These are phyloP conservation scores for Reutealis trisperma DNA, from an alignment of 345 rosid species.

Conservation along the genomic window DNA sequence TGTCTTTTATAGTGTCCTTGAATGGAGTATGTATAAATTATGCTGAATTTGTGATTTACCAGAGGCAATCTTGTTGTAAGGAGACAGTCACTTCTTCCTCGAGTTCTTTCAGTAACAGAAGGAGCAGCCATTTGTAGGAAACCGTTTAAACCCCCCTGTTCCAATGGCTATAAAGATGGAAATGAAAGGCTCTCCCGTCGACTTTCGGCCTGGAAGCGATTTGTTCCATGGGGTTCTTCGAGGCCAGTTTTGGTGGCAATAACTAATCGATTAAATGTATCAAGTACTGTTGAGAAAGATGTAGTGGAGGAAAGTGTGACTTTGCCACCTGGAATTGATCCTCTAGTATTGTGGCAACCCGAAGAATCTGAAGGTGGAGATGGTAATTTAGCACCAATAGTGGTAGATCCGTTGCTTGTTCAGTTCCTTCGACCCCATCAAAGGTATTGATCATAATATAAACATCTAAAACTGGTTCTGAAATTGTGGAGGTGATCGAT, in stretches of 20 bases:
- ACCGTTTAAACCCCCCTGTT: conserved; percentile 88
- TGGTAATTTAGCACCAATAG: conserved; percentile 40
- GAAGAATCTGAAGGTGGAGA: conserved; percentile 53
- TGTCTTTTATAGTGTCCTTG: background rate
- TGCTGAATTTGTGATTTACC: conserved; percentile 22
- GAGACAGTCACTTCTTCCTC: conserved; percentile 83
- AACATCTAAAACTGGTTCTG: conserved; percentile 6
- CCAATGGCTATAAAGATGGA: conserved; percentile 53
- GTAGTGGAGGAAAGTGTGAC: conserved; percentile 57
- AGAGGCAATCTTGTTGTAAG: conserved; percentile 84
- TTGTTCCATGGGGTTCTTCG: conserved; percentile 92
- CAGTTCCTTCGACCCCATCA: conserved; percentile 97
- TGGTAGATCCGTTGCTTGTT: conserved; percentile 85
- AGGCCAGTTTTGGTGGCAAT: conserved; percentile 57
- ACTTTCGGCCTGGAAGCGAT: conserved; percentile 81
- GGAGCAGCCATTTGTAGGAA: conserved; percentile 91
- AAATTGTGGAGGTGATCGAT: background rate
- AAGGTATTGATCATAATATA: conserved; percentile 53
- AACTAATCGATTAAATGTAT: conserved; percentile 35
- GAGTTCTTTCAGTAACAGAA: conserved; percentile 80
- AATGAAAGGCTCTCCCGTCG: conserved; percentile 73
- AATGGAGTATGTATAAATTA: background rate
- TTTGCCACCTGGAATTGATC: conserved; percentile 83
- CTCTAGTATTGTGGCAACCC: conserved; percentile 83
- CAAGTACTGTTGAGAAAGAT: conserved; percentile 32